Percentiles rank a stretch among this genome's conserved stretches.
Conservation (phyloP, 2,329 filamentous ascomycete species). For the Nemania abortiva region DNA sequence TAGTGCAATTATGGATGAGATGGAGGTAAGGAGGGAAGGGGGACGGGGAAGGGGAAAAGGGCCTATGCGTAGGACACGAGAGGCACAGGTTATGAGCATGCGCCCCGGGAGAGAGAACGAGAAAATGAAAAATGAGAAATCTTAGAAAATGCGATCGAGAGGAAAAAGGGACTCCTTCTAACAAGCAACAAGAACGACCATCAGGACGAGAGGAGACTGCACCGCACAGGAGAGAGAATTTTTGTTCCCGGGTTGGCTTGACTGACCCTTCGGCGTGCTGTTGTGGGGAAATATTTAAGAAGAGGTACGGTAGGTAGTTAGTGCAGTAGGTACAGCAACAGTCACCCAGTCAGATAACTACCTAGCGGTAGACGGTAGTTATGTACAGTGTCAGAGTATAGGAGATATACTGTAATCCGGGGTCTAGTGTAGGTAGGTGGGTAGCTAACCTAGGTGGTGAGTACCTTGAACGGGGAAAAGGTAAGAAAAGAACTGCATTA, state of each 20-base stretch:
- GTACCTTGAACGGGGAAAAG: conserved; percentile 5
- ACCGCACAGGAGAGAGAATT: conserved; percentile 31
- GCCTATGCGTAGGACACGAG: not conserved
- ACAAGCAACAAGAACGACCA: not conserved
- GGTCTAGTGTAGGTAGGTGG: too few species aligned
- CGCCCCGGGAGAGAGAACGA: not conserved
- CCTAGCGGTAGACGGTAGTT: not conserved
- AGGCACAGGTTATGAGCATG: not conserved
- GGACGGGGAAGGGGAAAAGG: not conserved
- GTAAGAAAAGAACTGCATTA: conserved; percentile 10
- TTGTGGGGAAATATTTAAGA: conserved; percentile 23
- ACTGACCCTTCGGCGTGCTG: conserved; percentile 11
- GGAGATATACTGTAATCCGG: too few species aligned
- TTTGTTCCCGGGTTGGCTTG: conserved; percentile 26
- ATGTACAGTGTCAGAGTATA: not conserved
- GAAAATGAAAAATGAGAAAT: not conserved
- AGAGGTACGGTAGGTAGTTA: too few species aligned
- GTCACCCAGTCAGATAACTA: too few species aligned
- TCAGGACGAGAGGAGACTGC: not conserved
- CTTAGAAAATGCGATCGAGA: not conserved
- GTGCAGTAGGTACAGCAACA: not conserved
- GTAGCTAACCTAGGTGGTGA: not conserved
- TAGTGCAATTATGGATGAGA: too few species aligned
- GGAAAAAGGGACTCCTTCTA: not conserved
- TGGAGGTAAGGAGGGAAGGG: not conserved